Conservation (phyloP, 495 filamentous ascomycete species). For the Tetracladium setigerum region DNA sequence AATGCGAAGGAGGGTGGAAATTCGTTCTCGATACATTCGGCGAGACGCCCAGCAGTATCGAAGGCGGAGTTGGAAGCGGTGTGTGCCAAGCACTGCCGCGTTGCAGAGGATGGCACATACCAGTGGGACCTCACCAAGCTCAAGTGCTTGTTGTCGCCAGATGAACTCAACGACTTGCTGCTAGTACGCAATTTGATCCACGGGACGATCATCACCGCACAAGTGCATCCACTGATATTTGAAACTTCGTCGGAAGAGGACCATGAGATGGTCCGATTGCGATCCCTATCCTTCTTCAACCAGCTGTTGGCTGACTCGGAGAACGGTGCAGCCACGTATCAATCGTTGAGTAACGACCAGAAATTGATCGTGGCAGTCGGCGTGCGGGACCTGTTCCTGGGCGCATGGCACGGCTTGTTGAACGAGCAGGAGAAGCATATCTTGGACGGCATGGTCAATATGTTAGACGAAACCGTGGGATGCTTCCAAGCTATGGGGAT, state of each 20-base stretch:
- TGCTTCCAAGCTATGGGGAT: background rate
- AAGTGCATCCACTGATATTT: background rate
- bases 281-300: background rate
- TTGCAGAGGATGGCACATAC: background rate
- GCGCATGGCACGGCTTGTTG: background rate
- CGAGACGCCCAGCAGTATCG: background rate
- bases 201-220: background rate
- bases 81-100: background rate
- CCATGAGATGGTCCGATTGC: background rate
- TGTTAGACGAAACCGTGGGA: background rate
- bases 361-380: background rate
- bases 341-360: background rate
- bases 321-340: background rate
- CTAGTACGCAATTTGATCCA: background rate
- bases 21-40: background rate
- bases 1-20: background rate
- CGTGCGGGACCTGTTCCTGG: background rate
- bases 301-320: background rate
- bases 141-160: background rate
- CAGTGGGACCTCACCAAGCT: background rate
- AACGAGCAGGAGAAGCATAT: background rate
- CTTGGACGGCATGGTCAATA: background rate
- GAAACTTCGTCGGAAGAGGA: background rate
- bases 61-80: background rate
- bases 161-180: background rate